Base-by-base conservation (phyloP, 257 asterid genomes). In the Henckelia pumila region DNA sequence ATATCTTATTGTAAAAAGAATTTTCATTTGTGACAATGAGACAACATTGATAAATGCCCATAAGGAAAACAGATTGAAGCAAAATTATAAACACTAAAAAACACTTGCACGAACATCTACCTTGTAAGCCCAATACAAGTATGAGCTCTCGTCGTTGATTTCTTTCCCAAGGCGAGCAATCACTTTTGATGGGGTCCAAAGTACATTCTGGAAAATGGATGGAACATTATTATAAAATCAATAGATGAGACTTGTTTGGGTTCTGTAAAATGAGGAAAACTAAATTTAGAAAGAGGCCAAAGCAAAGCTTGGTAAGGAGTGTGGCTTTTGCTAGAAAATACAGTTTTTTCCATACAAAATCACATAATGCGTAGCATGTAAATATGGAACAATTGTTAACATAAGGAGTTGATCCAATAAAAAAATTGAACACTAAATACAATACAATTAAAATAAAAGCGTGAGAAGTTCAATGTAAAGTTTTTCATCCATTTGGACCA, bases 141-240 rank as follows among this genome's bases (percentile, higher is more conserved):
- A 93, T 11, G 99, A 93, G 59, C 86, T 78, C 76, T 88, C 89
- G 65, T 93, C 71, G 28, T 90, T 83, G 62, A 93, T 86, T 83
- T 90, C 97, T 80, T 85, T 84, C 62, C 95, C 96, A 63, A 93
- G 82, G n/a, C 95, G 95, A 67, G 97, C 83, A 77, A 90, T 93
- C 66, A 93, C 94, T 82, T 84, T 85, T 56, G 99, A 90, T 50
- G 99, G 99, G 24, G 97, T 90, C 97, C 96, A 90, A 61, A 83
- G 71, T 47, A 79, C 70, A 65, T 83, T 85, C 99, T 90, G 90
- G 17, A 53, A 68, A 72, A 64, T 28, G 44, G 69, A 40, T 63
- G 8, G 2, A 72, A 68, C 59, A 79, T 40, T 2, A n/a, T 40
- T 40, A 13, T 11, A 40, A 40, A 40, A 13, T n/a, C n/a, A 11